Evolutionary conservation across 78 protist genomes (phyloP).

Genomic region (Chrysochromulina parva): DNA sequence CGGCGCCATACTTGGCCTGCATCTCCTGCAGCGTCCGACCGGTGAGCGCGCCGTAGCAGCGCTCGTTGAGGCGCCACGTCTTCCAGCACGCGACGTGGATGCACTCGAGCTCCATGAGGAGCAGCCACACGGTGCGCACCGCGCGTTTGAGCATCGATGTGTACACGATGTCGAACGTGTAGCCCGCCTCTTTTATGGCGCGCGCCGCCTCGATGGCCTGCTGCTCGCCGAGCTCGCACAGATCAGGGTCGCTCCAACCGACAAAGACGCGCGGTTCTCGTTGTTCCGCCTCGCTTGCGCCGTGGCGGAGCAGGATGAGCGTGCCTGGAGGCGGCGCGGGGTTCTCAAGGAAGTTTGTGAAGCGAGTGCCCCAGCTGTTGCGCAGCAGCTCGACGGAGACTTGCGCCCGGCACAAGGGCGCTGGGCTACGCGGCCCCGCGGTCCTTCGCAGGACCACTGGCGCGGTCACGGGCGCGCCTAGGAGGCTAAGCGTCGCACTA

Average conservation of each 20-base stretch:
- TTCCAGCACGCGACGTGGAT: neutral
- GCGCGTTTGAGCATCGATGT: constrained; percentile 1
- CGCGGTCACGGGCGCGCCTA: no score
- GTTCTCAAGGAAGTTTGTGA: no score
- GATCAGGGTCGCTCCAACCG: constrained; percentile 6
- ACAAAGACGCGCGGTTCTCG: neutral
- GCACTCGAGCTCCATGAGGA: neutral
- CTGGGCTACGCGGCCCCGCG: no score
- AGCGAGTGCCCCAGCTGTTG: no score
- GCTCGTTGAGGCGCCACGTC: neutral
- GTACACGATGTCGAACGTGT: neutral
- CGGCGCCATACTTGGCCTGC: neutral
- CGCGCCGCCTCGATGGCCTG: neutral
- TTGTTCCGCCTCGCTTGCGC: neutral
- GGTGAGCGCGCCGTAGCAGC: neutral
- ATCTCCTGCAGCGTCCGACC: neutral
- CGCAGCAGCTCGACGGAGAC: no score
- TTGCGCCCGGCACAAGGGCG: no score
- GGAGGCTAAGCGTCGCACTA: no score
- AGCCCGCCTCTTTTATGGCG: neutral
- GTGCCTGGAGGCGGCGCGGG: neutral
- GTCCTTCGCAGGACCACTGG: no score
- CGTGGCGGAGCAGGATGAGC: neutral
- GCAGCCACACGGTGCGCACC: neutral
- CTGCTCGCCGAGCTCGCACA: neutral